Conservation (phyloP, 2,329 filamentous ascomycete species). For the Madurella fahalii region DNA sequence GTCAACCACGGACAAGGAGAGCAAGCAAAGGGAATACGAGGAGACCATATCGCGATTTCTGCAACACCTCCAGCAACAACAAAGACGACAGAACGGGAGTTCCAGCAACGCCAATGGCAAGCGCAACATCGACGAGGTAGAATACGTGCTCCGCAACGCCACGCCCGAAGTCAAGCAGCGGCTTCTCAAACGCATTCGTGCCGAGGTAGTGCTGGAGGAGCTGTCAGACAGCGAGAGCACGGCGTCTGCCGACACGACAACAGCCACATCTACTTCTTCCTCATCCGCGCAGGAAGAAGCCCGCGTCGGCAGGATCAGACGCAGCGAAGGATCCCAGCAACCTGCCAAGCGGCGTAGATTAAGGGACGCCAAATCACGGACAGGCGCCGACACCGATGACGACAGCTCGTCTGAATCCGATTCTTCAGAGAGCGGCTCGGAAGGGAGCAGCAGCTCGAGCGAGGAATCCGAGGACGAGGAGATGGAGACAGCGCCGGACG, state of each 20-base stretch:
- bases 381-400: constrained; percentile 43
- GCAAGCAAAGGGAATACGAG: constrained; percentile 54
- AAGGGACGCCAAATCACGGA: constrained; percentile 39
- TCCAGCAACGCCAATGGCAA: constrained; percentile 42
- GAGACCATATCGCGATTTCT: constrained; percentile 50
- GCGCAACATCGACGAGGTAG: constrained; percentile 47
- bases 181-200: constrained; percentile 59
- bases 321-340: constrained; percentile 42
- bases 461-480: constrained; percentile 27
- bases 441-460: constrained; percentile 22
- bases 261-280: constrained; percentile 28
- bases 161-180: constrained; percentile 52
- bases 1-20: constrained; percentile 45
- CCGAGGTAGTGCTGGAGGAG: constrained; percentile 54
- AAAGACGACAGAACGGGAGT: constrained; percentile 14
- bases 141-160: constrained; percentile 46
- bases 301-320: constrained; percentile 16
- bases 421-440: constrained; percentile 26
- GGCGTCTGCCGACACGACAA: constrained; percentile 25
- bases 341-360: constrained; percentile 46
- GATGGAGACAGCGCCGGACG: constrained; percentile 17
- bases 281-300: constrained; percentile 11
- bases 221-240: constrained; percentile 46
- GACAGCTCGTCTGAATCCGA: constrained; percentile 38
- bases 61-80: constrained; percentile 30